Evolutionary conservation across 177 flowering plant species (phyloP), one percentile per base, ranked within the genome.

Genomic region (Vitis hybrid): DNA sequence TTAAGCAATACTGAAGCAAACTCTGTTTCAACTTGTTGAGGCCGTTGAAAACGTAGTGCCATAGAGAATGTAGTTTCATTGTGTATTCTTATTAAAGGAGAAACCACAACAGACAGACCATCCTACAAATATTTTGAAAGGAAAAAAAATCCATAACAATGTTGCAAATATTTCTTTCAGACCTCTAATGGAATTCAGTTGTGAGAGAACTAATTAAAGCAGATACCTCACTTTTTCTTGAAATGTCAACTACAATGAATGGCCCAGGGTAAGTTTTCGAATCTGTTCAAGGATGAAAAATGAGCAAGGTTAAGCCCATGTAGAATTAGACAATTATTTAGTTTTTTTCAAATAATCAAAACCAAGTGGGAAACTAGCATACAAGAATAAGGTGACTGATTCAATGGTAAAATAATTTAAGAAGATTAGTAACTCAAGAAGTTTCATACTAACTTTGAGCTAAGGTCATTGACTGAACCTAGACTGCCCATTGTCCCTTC

Each of bases 251-350:
- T 30, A 90, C 92, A 78, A 94, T 51, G 78, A 91, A 86, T 62
- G 99, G 97, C 59, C 99, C 99, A 9, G 97, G 97, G 72, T 67
- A 87, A 69, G 89, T 81, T 75, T 77, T 83, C 70, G 94, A 84
- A 80, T 82, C 97, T 94, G 91, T 48, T 67, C 51, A 77, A 73
- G 53, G 61, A 59, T n/a, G 21, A 66, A n/a, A 69, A 13, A 64
- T 53, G 41, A 57, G 15, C 48, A 51, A 51, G 24, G 50, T 51
- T 48, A 76, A 70, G 56, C 5, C 21, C 59, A 63, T 13, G 17
- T 18, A 58, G 14, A 59, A 12, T 50, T 30, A 59, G n/a, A 59
- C 11, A 32, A 57, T 21, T 67, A 15, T 50, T 61, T 68, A 32
- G 30, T 27, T 27, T 27, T 27, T 27, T 0, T 27, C 30, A 27